Evolutionary conservation across 495 filamentous ascomycete species (phyloP).

Genomic region (Podospora fimiseda): DNA sequence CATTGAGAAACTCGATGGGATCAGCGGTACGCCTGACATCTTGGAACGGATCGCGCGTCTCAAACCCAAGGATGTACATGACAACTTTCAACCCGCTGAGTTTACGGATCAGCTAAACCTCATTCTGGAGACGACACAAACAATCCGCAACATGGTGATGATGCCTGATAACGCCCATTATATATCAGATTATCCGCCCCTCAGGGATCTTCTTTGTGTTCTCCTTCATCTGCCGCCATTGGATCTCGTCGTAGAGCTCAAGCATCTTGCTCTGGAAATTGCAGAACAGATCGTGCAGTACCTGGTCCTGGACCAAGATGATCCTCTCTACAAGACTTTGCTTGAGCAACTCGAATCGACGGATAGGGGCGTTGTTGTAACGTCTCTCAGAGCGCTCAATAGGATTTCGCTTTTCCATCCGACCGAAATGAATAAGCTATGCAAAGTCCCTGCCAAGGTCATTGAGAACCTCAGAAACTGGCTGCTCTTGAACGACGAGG

Average conservation of each 20-base stretch:
- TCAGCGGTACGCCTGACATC: constrained; percentile 71
- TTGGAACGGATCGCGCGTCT: constrained; percentile 59
- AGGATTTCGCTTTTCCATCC: constrained; percentile 78
- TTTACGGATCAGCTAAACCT: constrained; percentile 64
- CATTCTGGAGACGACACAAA: constrained; percentile 79
- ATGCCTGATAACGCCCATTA: constrained; percentile 81
- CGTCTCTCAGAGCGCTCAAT: constrained; percentile 74
- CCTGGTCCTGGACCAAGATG: constrained; percentile 60
- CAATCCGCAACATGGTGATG: constrained; percentile 89
- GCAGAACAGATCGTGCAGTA: constrained; percentile 84
- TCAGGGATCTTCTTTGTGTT: constrained; percentile 77
- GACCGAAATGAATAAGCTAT: constrained; percentile 66
- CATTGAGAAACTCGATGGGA: constrained; percentile 59
- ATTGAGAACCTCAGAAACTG: constrained; percentile 69
- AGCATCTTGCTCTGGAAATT: constrained; percentile 87
- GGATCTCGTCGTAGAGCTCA: constrained; percentile 73
- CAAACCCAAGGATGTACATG: constrained; percentile 45
- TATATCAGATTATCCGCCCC: constrained; percentile 61
- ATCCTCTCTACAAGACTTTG: constrained; percentile 74
- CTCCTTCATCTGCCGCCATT: constrained; percentile 70
- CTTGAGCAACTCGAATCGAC: constrained; percentile 60
- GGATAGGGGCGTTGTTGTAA: constrained; percentile 82
- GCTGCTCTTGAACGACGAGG: constrained; percentile 85
- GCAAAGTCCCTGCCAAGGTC: constrained; percentile 57
- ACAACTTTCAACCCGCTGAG: constrained; percentile 68